Evolutionary conservation across 495 filamentous ascomycete genomes (phyloP), one percentile per base, ranked within the genome.

Genomic region (Tuber indicum): DNA sequence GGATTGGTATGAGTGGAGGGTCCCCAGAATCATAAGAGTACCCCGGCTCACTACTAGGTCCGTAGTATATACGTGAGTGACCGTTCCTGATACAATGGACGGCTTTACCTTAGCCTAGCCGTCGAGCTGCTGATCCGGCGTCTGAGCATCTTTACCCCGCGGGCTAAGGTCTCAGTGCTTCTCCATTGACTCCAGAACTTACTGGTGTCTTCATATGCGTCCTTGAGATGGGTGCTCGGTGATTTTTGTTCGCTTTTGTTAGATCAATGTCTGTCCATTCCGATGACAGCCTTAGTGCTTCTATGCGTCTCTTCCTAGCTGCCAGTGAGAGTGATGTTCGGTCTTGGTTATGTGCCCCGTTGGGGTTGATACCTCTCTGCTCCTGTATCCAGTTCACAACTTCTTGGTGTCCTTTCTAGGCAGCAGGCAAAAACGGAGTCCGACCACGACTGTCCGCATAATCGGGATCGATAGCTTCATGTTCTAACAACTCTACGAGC

Each of bases 291-390:
- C 70, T 71, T 41, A 83, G 81, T 2, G 81, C 78, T 17, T 69
- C 73, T 45, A 81, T 72, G 39, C 82, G 75, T n/a, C 83, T 81
- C 39, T 77, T 78, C 66, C 76, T 71, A 52, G 84, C 82, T 36
- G 83, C 84, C 75, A 74, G 79, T 17, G 77, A 85, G 12, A 85
- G 81, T 44, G 84, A 80, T 45, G 84, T 81, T 71, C 62, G 72
- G 44, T 71, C 72, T 39, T 77, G 41, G n/a, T 39, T 71, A 58
- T 62, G 52, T 74, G 72, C 12, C 26, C 44, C 12, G 52, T 80
- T 75, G 39, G 85, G 72, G 19, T 84, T 74, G 41, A 85, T 81
- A 46, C 74, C 79, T 21, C 76, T 77, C 36, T 47, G 75, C 21
- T 78, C 70, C 52, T 83, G 81, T 36, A 82, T 62, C 43, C 82